Percentiles rank a stretch among this genome's conserved stretches.
Conservation (phyloP, 306 rosid genomes). For the Dalbergia cultrata region DNA sequence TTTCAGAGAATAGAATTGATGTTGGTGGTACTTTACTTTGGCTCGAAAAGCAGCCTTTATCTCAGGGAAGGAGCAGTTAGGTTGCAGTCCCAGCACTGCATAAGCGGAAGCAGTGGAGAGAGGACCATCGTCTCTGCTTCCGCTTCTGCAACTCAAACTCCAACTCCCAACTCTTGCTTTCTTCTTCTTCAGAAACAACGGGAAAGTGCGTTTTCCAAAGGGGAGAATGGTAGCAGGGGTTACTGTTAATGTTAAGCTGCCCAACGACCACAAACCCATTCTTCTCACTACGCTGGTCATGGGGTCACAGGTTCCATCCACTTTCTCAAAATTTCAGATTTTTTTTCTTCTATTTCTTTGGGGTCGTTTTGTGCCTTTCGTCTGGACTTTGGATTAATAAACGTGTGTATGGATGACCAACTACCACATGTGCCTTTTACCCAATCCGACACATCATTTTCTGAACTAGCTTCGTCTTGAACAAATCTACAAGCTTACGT, state of each 20-base stretch:
- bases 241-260: constrained; percentile 26
- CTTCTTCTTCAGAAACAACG: constrained; percentile 38
- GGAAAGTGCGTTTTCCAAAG: constrained; percentile 49
- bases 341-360: background rate
- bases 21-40: constrained; percentile 53
- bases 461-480: background rate
- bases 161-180: constrained; percentile 42
- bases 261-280: constrained; percentile 53
- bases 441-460: too few species aligned
- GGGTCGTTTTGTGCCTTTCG: background rate
- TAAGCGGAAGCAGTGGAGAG: constrained; percentile 66
- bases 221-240: constrained; percentile 33
- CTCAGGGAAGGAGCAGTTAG: constrained; percentile 65
- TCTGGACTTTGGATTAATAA: background rate
- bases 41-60: constrained; percentile 91
- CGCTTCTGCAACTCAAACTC: constrained; percentile 46
- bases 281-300: constrained; percentile 33
- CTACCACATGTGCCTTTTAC: constrained; percentile 33
- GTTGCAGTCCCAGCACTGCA: constrained; percentile 71
- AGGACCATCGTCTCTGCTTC: constrained; percentile 49
- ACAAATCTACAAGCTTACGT: background rate
- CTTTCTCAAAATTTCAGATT: background rate
- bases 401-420: constrained; percentile 2
- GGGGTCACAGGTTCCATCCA: constrained; percentile 16
- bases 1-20: background rate